phyloP scores from a whole-genome alignment of 352 stramenopile genomes.

The Halophytophthora polymorphica region DNA sequence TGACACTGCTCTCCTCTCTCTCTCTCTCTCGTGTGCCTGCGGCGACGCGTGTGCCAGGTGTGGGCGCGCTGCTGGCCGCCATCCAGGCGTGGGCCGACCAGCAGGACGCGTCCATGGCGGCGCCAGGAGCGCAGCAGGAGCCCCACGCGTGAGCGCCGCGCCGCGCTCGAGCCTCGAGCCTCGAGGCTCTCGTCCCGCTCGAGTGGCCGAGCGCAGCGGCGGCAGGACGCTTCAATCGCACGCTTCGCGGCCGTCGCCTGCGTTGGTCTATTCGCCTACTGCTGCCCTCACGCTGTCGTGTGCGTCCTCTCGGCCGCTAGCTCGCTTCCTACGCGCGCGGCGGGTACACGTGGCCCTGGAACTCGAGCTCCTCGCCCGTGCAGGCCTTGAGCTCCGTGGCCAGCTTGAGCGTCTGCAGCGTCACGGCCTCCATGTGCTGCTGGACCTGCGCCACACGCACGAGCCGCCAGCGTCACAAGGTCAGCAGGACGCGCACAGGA shows the following conservation, averaged over 20 bases:
- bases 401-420: constrained; percentile 35
- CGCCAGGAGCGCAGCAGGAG: constrained; percentile 12
- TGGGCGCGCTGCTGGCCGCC: constrained; percentile 73
- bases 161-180: too few species aligned
- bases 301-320: neutral
- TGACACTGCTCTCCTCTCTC: constrained; percentile 5
- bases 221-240: too few species aligned
- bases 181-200: too few species aligned
- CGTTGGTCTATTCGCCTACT: neutral
- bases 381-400: constrained; percentile 35
- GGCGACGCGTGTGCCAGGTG: constrained; percentile 26
- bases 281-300: neutral
- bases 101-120: constrained; percentile 41
- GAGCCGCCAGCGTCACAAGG: neutral
- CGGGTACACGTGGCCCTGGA: constrained; percentile 53
- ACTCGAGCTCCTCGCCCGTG: constrained; percentile 67
- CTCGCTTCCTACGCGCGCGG: constrained; percentile 8
- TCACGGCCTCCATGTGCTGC: constrained; percentile 37
- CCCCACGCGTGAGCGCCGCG: constrained; percentile 10
- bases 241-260: neutral
- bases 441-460: constrained; percentile 29
- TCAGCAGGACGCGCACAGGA: too few species aligned
- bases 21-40: neutral
- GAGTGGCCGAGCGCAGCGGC: too few species aligned
- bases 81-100: constrained; percentile 78